Conservation (phyloP, 331 rosid species). For the Stylosanthes scabra region DNA sequence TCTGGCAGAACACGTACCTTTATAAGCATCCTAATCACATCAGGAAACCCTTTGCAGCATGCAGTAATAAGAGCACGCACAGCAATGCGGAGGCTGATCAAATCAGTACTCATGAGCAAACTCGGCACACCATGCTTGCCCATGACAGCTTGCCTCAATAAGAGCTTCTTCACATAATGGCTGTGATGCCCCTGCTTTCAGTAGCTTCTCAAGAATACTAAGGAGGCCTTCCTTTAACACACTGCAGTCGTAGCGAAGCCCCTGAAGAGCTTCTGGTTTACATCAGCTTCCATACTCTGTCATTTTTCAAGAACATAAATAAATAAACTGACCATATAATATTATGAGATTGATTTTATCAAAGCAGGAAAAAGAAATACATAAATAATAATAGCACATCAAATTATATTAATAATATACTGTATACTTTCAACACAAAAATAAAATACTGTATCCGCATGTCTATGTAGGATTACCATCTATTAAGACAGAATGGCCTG, state of each 20-base stretch:
- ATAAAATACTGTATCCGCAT: no score
- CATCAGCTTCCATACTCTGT: conserved; percentile 86
- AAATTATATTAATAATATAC: no score
- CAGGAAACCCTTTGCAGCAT: conserved; percentile 84
- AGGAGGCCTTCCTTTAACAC: conserved; percentile 84
- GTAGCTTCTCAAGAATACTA: conserved; percentile 77
- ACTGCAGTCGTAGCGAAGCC: conserved; percentile 95
- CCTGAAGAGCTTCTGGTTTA: conserved; percentile 89
- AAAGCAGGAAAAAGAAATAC: no score
- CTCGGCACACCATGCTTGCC: conserved; percentile 68
- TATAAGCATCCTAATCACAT: conserved; percentile 68
- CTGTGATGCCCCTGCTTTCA: conserved; percentile 92
- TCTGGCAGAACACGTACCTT: conserved; percentile 57
- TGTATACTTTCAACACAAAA: no score
- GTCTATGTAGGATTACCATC: no score
- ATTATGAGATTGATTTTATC: no score
- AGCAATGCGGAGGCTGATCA: conserved; percentile 76
- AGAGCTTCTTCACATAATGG: conserved; percentile 98
- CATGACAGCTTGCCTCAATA: conserved; percentile 86
- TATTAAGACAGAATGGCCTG: no score
- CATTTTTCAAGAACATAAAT: conserved; percentile 30
- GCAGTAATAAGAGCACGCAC: conserved; percentile 88
- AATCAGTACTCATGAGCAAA: conserved; percentile 88
- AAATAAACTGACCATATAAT: no score
- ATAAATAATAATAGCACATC: no score